Base-by-base conservation (phyloP, 2,329 filamentous ascomycete species). In the Phialophora expanda region DNA sequence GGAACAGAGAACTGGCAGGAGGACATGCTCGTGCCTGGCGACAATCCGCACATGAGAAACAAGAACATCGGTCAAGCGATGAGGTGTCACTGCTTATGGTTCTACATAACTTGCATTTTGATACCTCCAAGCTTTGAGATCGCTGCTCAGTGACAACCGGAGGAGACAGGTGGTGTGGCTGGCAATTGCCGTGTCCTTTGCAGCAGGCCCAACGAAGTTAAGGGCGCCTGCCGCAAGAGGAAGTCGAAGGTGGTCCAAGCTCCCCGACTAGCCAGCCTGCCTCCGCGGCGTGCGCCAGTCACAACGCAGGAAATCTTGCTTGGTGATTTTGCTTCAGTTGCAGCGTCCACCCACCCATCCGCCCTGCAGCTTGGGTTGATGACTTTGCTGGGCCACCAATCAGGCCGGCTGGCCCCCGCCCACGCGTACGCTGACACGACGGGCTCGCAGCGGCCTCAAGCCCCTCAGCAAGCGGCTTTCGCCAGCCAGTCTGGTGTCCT, bases 151-250 rank as follows among this genome's bases (percentile, higher is more conserved):
- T 54, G 48, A 41, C 14, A 6, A 14, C 14, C 14, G 34, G 4
- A 30, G 30, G 11, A 12, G 32, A 9, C 32, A 34, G 32, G 9
- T 34, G 9, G 32, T 51, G 14, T 12, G 48, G 38, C 46, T 20
- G 56, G 44, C 38, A n/a, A n/a, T n/a, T 11, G 38, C 14, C 38
- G 38, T n/a, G 14, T 14, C n/a, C 28, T 38, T 60, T 26, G 30
- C 30, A 11, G 2, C 12, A 51, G 22, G 26, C 58, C 46, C 5
- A 61, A 28, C 34, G 1, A 41, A 20, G 58, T 22, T 30, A 54
- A 53, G 58, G 58, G 58, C 58, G 46, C 58, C 58, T 61, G 26
- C 58, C 32, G 6, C 20, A 30, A 38, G 41, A 61, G 58, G 58
- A 53, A 61, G n/a, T 20, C 26, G 46, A 6, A 41, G 3, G 8